A percentile compares a stretch with the other conserved stretches of the same genome.
Evolutionary conservation across 192 early-diverging fungal genomes (phyloP).

Genomic region (Coemansia sp.): DNA sequence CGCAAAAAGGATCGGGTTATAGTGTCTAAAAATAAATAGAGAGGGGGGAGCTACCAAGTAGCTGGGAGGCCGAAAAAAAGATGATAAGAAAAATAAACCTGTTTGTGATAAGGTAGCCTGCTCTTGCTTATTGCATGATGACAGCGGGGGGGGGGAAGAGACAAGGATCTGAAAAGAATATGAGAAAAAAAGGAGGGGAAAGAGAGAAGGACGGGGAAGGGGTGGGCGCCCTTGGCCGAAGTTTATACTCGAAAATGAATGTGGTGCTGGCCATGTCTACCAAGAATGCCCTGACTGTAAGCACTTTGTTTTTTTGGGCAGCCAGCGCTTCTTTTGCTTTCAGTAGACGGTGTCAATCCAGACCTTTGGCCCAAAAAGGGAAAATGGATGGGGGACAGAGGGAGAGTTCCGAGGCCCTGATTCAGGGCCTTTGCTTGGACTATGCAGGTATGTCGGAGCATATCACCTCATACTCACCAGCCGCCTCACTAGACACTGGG

Average conservation of each 20-base stretch:
- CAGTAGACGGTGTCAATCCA: slow-evolving; percentile 5
- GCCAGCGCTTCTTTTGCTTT: neutral
- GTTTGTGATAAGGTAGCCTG: neutral
- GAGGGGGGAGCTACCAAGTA: neutral
- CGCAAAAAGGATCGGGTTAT: neutral
- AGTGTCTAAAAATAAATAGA: neutral
- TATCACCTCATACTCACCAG: slow-evolving; percentile 3
- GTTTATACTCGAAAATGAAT: neutral
- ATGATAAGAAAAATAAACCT: neutral
- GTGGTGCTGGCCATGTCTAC: neutral
- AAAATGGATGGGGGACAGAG: neutral
- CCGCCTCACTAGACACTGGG: slow-evolving; percentile 1
- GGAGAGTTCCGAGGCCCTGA: neutral
- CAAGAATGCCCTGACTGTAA: too few species aligned
- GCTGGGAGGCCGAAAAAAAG: neutral
- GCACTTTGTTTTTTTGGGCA: neutral
- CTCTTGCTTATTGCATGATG: neutral
- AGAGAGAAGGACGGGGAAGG: neutral
- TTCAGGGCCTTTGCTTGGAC: too few species aligned
- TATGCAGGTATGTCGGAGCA: neutral
- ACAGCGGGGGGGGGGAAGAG: neutral
- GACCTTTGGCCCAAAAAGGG: slow-evolving; percentile 5
- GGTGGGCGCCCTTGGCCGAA: neutral
- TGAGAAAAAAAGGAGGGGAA: neutral
- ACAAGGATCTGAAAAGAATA: neutral